Conservation (phyloP, 345 rosid genomes). For the Eucalyptus pauciflora region DNA sequence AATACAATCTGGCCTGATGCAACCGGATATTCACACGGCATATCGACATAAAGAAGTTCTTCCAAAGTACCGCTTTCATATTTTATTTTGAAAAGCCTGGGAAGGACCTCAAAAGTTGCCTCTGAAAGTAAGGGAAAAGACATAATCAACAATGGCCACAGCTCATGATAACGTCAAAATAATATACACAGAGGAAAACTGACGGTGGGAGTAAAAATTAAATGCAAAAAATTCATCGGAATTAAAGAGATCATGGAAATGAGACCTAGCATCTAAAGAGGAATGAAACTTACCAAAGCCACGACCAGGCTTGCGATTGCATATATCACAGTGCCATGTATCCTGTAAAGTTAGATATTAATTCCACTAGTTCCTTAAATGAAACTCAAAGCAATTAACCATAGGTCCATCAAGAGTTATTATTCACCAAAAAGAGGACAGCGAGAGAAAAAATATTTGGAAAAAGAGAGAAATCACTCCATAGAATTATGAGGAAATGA, state of each 20-base stretch:
- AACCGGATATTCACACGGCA: slow-evolving; percentile 91
- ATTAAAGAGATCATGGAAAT: neutral
- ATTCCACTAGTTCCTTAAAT: neutral
- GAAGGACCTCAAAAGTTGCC: slow-evolving; percentile 96
- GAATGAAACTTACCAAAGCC: slow-evolving; percentile 49
- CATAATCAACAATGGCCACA: neutral
- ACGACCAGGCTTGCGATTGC: slow-evolving; percentile 60
- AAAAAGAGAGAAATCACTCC: neutral
- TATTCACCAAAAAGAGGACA: neutral
- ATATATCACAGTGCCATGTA: slow-evolving; percentile 60
- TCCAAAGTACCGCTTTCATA: slow-evolving; percentile 98
- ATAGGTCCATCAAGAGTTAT: neutral
- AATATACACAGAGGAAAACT: neutral
- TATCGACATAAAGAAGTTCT: slow-evolving; percentile 91
- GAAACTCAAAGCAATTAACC: neutral
- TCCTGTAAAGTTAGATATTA: slow-evolving; percentile 28
- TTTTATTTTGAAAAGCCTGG: slow-evolving; percentile 96
- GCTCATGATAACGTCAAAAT: neutral
- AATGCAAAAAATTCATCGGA: neutral
- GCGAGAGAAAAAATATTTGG: neutral
- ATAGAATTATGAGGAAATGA: neutral
- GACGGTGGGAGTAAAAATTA: neutral
- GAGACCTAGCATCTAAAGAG: neutral
- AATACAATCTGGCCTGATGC: slow-evolving; percentile 89
- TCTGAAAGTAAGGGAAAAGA: slow-evolving; percentile 27